phyloP scores from a whole-genome alignment of 2,329 filamentous ascomycete genomes.

The Sporothrix curviconia region DNA sequence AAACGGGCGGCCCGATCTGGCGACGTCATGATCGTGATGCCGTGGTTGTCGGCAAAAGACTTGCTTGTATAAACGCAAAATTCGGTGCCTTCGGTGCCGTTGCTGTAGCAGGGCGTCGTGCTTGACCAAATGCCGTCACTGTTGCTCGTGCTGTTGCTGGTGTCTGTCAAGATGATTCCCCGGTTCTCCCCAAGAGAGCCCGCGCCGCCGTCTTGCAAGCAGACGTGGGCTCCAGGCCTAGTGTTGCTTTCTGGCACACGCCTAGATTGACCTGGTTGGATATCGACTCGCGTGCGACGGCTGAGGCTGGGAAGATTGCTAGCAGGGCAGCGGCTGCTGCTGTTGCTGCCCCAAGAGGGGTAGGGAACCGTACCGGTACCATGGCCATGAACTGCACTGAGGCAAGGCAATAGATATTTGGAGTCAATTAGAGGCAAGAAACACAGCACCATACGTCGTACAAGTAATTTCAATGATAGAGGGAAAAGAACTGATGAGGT shows the following conservation, averaged over 20 bases:
- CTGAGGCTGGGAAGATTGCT: background rate
- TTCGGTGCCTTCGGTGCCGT: slow-evolving; percentile 13
- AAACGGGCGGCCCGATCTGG: slow-evolving; percentile 27
- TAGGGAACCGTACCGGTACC: slow-evolving; percentile 6
- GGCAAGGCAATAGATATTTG: no score
- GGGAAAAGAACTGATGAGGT: no score
- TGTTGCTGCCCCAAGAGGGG: background rate
- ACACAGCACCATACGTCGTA: no score
- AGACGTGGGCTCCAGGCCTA: slow-evolving; percentile 7
- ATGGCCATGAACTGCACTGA: no score
- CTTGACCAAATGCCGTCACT: slow-evolving; percentile 22
- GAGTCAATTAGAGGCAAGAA: no score
- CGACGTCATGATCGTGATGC: slow-evolving; percentile 34
- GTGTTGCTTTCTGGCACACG: slow-evolving; percentile 11
- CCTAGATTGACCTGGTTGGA: slow-evolving; percentile 11
- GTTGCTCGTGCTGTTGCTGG: background rate
- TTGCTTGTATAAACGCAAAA: slow-evolving; percentile 33
- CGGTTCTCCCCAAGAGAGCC: background rate
- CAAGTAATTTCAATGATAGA: no score
- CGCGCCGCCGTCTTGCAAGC: slow-evolving; percentile 2
- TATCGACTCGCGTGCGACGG: slow-evolving; percentile 10
- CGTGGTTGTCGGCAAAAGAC: slow-evolving; percentile 31
- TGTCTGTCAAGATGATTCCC: background rate
- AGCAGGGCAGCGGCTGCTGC: background rate
- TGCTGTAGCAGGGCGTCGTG: slow-evolving; percentile 24